phyloP scores from a whole-genome alignment of 139 green algal genomes.

The Gonium pectorale region DNA sequence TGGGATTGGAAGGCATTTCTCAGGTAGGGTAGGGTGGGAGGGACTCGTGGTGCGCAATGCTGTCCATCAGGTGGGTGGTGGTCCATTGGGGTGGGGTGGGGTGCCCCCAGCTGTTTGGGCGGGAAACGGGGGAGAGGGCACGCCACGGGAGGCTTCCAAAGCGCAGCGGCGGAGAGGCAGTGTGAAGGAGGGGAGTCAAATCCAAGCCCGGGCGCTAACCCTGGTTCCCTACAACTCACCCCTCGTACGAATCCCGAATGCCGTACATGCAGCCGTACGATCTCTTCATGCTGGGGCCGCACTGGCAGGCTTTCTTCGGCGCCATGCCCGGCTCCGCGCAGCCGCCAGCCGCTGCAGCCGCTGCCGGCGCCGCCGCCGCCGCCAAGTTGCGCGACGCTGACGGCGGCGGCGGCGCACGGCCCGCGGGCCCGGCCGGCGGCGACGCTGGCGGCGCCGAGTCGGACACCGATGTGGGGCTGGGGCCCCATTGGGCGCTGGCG shows the following conservation, averaged over 20 bases:
- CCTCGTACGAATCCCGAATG: not conserved
- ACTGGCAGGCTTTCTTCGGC: not conserved
- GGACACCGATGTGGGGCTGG: not conserved
- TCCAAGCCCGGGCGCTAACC: not conserved
- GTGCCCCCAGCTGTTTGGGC: not conserved
- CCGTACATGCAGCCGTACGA: not conserved
- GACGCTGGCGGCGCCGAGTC: not conserved
- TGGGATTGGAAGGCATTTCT: too few species aligned
- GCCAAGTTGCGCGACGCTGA: not conserved
- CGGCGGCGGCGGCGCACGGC: not conserved
- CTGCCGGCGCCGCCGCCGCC: not conserved
- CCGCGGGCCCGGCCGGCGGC: too few species aligned
- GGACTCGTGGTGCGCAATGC: too few species aligned
- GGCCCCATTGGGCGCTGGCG: not conserved
- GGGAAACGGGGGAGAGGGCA: not conserved
- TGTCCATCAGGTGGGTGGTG: too few species aligned
- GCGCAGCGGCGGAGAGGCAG: too few species aligned
- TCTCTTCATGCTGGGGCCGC: not conserved
- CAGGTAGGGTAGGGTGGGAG: too few species aligned
- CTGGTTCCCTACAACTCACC: not conserved
- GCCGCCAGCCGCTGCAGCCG: too few species aligned
- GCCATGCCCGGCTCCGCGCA: too few species aligned
- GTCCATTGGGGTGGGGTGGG: too few species aligned
- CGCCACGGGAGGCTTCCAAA: not conserved
- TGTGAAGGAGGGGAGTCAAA: not conserved